These are phyloP conservation scores for Pythium phragmitis DNA, from an alignment of 352 stramenopile species.

Conservation along the genomic window DNA sequence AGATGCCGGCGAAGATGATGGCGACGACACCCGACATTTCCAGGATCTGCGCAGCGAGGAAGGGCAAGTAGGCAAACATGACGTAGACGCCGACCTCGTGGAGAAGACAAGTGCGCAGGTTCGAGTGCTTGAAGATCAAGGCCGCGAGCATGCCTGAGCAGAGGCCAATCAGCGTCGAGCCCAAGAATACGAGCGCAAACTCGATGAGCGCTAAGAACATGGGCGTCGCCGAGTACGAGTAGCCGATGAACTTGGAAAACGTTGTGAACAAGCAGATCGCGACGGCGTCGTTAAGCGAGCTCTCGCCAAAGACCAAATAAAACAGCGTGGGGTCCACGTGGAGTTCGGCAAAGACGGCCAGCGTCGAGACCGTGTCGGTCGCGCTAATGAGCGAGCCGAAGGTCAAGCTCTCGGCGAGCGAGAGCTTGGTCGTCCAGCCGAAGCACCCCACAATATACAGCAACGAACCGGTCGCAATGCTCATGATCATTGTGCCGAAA, in stretches of 20 bases:
- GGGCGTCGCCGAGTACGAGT: conserved; percentile 76
- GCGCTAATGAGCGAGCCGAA: conserved; percentile 93
- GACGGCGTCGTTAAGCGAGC: conserved; percentile 93
- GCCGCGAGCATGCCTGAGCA: conserved; percentile 81
- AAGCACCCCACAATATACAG: conserved; percentile 70
- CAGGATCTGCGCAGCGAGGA: conserved; percentile 68
- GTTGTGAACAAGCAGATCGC: conserved; percentile 93
- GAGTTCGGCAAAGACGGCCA: conserved; percentile 91
- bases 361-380: conserved; percentile 92
- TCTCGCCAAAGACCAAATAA: conserved; percentile 95
- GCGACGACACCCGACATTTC: conserved; percentile 91
- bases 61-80: conserved; percentile 87
- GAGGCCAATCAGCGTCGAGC: conserved; percentile 87
- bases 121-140: conserved; percentile 90
- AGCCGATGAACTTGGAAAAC: conserved; percentile 91
- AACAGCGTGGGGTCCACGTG: conserved; percentile 91
- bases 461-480: conserved; percentile 78
- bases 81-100: conserved; percentile 89
- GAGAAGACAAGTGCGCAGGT: conserved; percentile 83
- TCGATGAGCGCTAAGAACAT: conserved; percentile 84
- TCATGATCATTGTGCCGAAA: conserved; percentile 89
- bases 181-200: conserved; percentile 89
- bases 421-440: conserved; percentile 69
- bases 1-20: conserved; percentile 92
- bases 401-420: conserved; percentile 86